Conservation (phyloP, 2,329 filamentous ascomycete genomes). For the Cercospora janseana region DNA sequence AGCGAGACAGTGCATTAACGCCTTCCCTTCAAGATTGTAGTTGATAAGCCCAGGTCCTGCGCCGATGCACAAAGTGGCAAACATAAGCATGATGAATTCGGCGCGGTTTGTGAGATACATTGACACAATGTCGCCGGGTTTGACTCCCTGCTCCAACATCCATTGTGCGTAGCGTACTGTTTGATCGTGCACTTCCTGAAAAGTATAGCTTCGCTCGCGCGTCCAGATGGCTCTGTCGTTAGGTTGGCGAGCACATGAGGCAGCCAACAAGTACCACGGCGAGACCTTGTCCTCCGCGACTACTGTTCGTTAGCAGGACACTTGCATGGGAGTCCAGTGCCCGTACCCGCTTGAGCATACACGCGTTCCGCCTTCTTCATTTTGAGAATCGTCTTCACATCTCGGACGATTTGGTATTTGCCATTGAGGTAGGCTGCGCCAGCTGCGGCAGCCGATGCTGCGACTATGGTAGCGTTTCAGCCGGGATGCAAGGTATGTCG, state of each 20-base stretch:
- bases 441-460: conserved; percentile 30
- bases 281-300: conserved; percentile 28
- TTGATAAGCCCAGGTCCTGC: conserved; percentile 39
- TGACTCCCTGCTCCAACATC: conserved; percentile 47
- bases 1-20: conserved; percentile 39
- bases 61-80: conserved; percentile 33
- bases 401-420: conserved; percentile 64
- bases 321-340: conserved; percentile 15
- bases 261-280: conserved; percentile 32
- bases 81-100: conserved; percentile 35
- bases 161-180: conserved; percentile 61
- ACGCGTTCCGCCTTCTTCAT: conserved; percentile 47
- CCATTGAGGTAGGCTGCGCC: conserved; percentile 63
- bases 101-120: conserved; percentile 35
- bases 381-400: conserved; percentile 50
- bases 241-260: conserved; percentile 39
- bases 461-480: background rate
- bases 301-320: background rate
- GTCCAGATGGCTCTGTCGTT: conserved; percentile 64
- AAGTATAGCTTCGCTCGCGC: conserved; percentile 56
- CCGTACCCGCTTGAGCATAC: conserved; percentile 50
- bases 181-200: conserved; percentile 53
- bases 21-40: conserved; percentile 38
- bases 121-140: conserved; percentile 36
- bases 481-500: background rate